Evolutionary conservation across 139 green algal species (phyloP).

Genomic region (Microglena sp.): DNA sequence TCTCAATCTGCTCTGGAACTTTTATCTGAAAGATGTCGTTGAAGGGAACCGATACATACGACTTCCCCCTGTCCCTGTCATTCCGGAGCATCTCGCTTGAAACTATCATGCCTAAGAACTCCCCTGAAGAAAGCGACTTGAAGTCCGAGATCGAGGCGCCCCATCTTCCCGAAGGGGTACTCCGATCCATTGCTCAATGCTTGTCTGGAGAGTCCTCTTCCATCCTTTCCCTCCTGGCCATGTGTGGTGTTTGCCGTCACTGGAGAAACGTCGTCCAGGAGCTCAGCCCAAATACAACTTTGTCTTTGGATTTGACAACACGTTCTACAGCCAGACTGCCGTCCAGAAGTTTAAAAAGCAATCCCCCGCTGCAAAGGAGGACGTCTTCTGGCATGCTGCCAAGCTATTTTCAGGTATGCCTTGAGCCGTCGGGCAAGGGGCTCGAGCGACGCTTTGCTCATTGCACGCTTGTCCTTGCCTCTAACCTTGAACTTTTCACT

Average conservation of each 20-base stretch:
- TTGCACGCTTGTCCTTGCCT: no score
- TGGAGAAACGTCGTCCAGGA: slow-evolving; percentile 30
- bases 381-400: slow-evolving; percentile 25
- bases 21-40: no score
- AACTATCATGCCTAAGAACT: no score
- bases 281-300: slow-evolving; percentile 13
- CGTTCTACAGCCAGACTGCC: slow-evolving; percentile 16
- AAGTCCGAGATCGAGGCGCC: no score
- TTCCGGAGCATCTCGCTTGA: no score
- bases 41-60: no score
- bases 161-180: slow-evolving; percentile 15
- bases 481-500: no score
- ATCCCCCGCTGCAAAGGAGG: slow-evolving; percentile 19
- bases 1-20: no score
- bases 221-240: slow-evolving; percentile 29
- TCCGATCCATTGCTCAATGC: slow-evolving; percentile 18
- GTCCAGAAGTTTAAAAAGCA: slow-evolving; percentile 29
- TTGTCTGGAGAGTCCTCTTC: slow-evolving; percentile 5
- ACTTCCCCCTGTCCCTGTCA: no score
- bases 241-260: slow-evolving; percentile 40
- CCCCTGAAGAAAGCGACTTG: no score
- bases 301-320: slow-evolving; percentile 43
- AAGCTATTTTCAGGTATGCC: slow-evolving; percentile 32
- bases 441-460: not conserved
- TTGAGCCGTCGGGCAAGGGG: no score